Evolutionary conservation across 495 filamentous ascomycete genomes (phyloP), one percentile per base, ranked within the genome.

Genomic region (Cladorrhinum samala): DNA sequence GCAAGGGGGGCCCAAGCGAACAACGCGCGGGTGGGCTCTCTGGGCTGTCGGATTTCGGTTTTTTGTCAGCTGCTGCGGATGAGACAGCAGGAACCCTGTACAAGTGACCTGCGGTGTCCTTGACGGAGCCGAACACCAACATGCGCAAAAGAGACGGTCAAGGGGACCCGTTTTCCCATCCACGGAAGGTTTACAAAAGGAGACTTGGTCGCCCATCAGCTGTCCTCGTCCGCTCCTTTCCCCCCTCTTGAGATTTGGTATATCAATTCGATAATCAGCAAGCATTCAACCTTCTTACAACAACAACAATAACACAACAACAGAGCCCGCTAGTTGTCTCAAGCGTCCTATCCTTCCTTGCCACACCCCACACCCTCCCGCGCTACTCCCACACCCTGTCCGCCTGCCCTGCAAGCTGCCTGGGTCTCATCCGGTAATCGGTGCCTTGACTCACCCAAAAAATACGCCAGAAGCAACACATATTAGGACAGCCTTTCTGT

Each of bases 51-150:
- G 62, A 48, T 36, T 59, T 51, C 56, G 52, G 59, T 37, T 62
- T 60, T 58, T 62, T 59, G 62, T 64, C 62, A 64, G 62, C 62
- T 64, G 62, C 59, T 59, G 62, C 62, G 62, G 56, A 64, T 62
- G 62, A 62, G 49, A 60, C 62, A 64, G 25, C 49, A 24, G 14
- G 4, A 60, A 46, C 54, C 57, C 33, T 54, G 61, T 47, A 52
- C 59, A 59, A 59, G 60, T 64, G 59, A 64, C 62, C 55, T 50
- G 46, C 54, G 48, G 54, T 55, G 57, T 63, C 55, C 52, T 57
- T 55, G 55, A 57, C 51, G 41, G 53, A 57, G 50, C 61, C 55
- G 59, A 63, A 64, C 52, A 46, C 55, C 58, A 61, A 59, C 55
- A 52, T n/a, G n/a, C n/a, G 27, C 5, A 11, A 33, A 33, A 33